phyloP scores from a whole-genome alignment of 306 rosid species.

The Vigna mungo region DNA sequence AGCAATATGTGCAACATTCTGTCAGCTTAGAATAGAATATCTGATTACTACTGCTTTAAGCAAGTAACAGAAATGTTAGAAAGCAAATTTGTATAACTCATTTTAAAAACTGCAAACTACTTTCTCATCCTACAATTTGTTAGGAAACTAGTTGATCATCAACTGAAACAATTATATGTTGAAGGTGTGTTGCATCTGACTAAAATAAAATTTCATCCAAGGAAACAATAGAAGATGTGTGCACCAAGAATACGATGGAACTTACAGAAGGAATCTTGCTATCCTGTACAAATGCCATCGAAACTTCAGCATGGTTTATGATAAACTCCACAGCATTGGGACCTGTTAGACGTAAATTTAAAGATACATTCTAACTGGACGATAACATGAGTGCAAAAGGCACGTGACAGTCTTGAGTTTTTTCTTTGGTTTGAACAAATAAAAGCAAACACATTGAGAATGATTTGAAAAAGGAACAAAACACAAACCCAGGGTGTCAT shows the following conservation, averaged over 20 bases:
- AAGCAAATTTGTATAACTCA: neutral
- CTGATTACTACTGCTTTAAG: neutral
- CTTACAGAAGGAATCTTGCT: constrained; percentile 87
- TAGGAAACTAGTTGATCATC: neutral
- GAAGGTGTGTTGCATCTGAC: constrained; percentile 7
- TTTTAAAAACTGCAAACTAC: constrained; percentile 12
- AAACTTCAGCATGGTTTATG: constrained; percentile 88
- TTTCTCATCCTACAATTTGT: constrained; percentile 11
- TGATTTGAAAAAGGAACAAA: constrained; percentile 16
- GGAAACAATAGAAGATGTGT: neutral
- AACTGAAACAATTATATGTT: constrained; percentile 13
- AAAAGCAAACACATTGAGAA: constrained; percentile 31
- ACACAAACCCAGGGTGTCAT: constrained; percentile 83
- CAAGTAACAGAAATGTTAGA: constrained; percentile 7
- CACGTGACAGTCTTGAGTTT: constrained; percentile 1
- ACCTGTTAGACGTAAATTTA: constrained; percentile 61
- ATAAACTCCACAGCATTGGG: constrained; percentile 93
- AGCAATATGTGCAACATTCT: neutral
- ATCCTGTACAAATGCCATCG: constrained; percentile 87
- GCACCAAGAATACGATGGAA: constrained; percentile 40
- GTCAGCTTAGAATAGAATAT: neutral
- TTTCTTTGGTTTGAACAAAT: neutral
- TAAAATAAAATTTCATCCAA: neutral
- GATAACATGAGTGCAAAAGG: neutral
- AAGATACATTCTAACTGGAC: constrained; percentile 17